These are phyloP conservation scores for Lecanicillium sp. DNA, from an alignment of 2,329 filamentous ascomycete genomes.

Conservation along the genomic window DNA sequence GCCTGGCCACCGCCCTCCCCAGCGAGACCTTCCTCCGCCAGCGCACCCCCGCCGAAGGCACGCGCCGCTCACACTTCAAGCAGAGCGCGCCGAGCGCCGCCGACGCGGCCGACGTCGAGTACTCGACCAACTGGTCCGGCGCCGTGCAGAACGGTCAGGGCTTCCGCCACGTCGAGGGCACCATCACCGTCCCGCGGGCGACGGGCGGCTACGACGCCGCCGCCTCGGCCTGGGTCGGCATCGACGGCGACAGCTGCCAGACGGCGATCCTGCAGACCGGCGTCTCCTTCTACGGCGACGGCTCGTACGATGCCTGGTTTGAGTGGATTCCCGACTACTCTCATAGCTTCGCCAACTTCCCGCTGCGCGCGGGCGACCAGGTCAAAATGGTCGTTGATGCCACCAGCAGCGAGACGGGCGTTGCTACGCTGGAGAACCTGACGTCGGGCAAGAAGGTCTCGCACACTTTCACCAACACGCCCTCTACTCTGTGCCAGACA, in stretches of 20 bases:
- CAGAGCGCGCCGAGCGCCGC: neutral
- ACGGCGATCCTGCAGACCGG: conserved; percentile 33
- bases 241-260: conserved; percentile 32
- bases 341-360: conserved; percentile 27
- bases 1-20: conserved; percentile 1
- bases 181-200: neutral
- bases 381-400: conserved; percentile 20
- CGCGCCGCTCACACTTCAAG: conserved; percentile 4
- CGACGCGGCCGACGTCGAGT: neutral
- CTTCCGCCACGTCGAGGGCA: conserved; percentile 4
- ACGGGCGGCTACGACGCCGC: neutral
- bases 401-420: conserved; percentile 16
- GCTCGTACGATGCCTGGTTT: conserved; percentile 33
- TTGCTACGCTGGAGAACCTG: conserved; percentile 33
- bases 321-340: conserved; percentile 36
- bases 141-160: conserved; percentile 1
- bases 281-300: conserved; percentile 31
- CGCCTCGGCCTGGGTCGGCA: conserved; percentile 36
- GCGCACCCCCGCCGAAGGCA: neutral
- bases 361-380: conserved; percentile 19
- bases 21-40: conserved; percentile 1
- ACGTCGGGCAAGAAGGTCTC: conserved; percentile 43
- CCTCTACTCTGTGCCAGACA: conserved; percentile 37
- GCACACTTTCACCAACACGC: conserved; percentile 35
- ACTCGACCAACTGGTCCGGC: conserved; percentile 4